These are phyloP conservation scores for Mycena chlorophos DNA, from an alignment of 768 basidiomycete species.

Conservation along the genomic window DNA sequence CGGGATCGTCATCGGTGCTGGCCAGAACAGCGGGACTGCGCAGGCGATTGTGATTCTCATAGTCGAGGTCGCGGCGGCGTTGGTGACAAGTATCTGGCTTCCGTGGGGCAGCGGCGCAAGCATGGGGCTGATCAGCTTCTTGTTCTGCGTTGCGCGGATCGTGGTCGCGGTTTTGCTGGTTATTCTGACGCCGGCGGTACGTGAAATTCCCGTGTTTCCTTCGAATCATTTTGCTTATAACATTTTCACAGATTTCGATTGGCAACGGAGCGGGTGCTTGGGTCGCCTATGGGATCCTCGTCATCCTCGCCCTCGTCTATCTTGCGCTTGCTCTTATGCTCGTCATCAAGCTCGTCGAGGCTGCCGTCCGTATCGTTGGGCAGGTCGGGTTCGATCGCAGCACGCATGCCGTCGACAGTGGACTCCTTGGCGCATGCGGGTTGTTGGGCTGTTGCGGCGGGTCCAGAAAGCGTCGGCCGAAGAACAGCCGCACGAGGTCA, in stretches of 20 bases:
- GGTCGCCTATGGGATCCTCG: slow-evolving; percentile 91
- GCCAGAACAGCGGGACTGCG: slow-evolving; percentile 85
- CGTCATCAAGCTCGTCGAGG: slow-evolving; percentile 82
- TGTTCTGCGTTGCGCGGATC: slow-evolving; percentile 89
- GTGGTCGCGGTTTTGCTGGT: slow-evolving; percentile 88
- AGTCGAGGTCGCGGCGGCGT: slow-evolving; percentile 81
- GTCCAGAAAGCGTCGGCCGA: slow-evolving; percentile 41
- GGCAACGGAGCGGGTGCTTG: slow-evolving; percentile 80
- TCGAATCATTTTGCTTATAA: neutral
- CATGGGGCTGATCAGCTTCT: slow-evolving; percentile 94
- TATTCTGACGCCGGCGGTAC: slow-evolving; percentile 84
- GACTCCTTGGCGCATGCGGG: slow-evolving; percentile 82
- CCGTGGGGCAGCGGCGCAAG: slow-evolving; percentile 97
- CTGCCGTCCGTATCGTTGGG: slow-evolving; percentile 72
- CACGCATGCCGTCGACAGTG: slow-evolving; percentile 76
- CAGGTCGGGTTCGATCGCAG: slow-evolving; percentile 83
- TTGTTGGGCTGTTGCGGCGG: slow-evolving; percentile 70
- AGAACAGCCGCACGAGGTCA: slow-evolving; percentile 22
- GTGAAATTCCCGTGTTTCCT: slow-evolving; percentile 31
- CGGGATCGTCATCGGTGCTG: slow-evolving; percentile 85
- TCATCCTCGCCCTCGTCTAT: slow-evolving; percentile 81
- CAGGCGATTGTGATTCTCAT: slow-evolving; percentile 90
- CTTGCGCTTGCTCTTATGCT: slow-evolving; percentile 82
- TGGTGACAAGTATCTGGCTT: slow-evolving; percentile 91
- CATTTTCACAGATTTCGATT: slow-evolving; percentile 69